Base-by-base conservation (phyloP, 2,329 filamentous ascomycete genomes). In the Colletotrichum viniferum region DNA sequence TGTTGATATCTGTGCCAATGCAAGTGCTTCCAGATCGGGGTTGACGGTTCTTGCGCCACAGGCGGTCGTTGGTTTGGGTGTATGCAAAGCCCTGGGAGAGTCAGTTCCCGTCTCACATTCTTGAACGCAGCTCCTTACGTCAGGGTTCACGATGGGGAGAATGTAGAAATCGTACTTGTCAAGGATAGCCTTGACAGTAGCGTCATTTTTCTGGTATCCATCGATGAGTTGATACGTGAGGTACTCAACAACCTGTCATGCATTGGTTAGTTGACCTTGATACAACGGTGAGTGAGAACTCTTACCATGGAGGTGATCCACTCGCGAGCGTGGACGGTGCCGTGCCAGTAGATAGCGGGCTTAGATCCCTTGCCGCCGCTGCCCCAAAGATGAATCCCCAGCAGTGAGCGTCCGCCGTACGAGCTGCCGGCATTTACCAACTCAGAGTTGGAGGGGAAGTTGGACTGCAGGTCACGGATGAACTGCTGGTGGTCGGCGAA, bases 111-210 rank as follows among this genome's bases (percentile, higher is more conserved):
- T 36, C 0, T n/a, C 18, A 16, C 43, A 5, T 56, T 4, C 34
- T 60, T 9, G n/a, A 3, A 21, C 2, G 7, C 1, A 28, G 4
- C 21, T 56, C 14, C 84, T 79, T 80, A 88, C 90, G 71, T 92
- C 91, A 0, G 90, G 90, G 79, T 93, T 93, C 18, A 91, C 90
- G 28, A 92, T 83, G 4, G 91, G 91, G 76, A 93, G 87, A 78
- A 94, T 88, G 81, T 92, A 93, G 78, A 92, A 92, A 82, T 94
- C 93, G 80, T 92, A 93, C 71, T 86, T 90, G 81, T 93, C 87
- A 28, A 93, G 86, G 69, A 90, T 87, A 1, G 82, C 80, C 52
- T 81, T 85, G 52, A 88, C 80, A 5, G 83, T 80, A n/a, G 83
- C 78, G 16, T 83, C 80, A 21, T 81, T 81, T 36, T 79, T 80